Percentiles rank a stretch among this genome's conserved stretches.
These are phyloP conservation scores for Dentipellis fragilis DNA, from an alignment of 768 basidiomycete species.

Conservation along the genomic window DNA sequence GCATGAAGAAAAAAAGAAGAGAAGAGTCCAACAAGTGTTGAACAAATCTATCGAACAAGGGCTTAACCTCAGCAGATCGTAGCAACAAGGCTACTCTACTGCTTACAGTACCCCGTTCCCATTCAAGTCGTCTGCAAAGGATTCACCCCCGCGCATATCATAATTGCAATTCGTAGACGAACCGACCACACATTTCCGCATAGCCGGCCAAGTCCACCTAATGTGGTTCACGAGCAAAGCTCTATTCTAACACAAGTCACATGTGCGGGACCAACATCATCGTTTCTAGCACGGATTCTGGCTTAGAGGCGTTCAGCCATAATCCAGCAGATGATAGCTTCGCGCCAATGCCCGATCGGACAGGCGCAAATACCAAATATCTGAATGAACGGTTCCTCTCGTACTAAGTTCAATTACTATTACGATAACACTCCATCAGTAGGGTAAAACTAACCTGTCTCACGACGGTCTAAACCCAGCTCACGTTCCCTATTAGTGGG, in stretches of 20 bases:
- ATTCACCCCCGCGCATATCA: conserved; percentile 64
- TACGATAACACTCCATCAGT: conserved; percentile 67
- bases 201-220: conserved; percentile 35
- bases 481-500: conserved; percentile 74
- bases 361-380: conserved; percentile 76
- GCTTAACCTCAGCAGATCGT: conserved; percentile 72
- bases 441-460: conserved; percentile 84
- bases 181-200: conserved; percentile 44
- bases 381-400: conserved; percentile 78
- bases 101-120: conserved; percentile 67
- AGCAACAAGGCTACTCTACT: conserved; percentile 73
- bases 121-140: conserved; percentile 75
- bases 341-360: conserved; percentile 70
- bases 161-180: conserved; percentile 50
- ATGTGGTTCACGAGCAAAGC: conserved; percentile 66
- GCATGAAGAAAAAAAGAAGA: conserved; percentile 24
- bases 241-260: conserved; percentile 56
- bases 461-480: conserved; percentile 78
- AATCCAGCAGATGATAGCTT: conserved; percentile 79
- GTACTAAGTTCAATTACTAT: conserved; percentile 77
- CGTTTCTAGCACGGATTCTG: conserved; percentile 72
- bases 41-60: conserved; percentile 64
- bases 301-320: conserved; percentile 80
- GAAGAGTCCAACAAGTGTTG: conserved; percentile 36
- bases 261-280: conserved; percentile 62